Conservation (phyloP, 768 basidiomycete genomes). For the Trametes coccinea region DNA sequence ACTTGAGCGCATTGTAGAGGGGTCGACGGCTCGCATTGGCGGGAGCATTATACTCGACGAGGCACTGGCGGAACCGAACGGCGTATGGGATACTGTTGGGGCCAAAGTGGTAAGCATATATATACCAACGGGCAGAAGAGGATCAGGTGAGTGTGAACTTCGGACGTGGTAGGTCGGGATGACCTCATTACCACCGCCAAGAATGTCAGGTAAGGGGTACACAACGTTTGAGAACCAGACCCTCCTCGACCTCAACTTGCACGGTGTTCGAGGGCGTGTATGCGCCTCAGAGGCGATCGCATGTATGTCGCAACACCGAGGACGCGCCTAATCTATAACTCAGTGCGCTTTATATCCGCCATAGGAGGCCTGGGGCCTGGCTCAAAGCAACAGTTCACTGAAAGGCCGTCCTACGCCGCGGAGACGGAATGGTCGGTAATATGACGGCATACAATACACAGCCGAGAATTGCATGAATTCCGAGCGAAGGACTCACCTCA, state of each 20-base stretch:
- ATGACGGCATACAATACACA: background rate
- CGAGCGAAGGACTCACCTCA: slow-evolving; percentile 61
- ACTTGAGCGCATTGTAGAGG: slow-evolving; percentile 91
- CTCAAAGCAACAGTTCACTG: background rate
- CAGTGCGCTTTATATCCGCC: too few relatives aligned
- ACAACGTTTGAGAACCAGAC: background rate
- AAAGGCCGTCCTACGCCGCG: background rate
- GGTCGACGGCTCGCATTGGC: slow-evolving; percentile 69
- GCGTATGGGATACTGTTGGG: slow-evolving; percentile 77
- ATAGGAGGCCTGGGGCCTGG: too few relatives aligned
- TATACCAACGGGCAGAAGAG: background rate
- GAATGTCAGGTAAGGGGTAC: background rate
- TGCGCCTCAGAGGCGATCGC: too few relatives aligned
- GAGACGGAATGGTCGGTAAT: too few relatives aligned
- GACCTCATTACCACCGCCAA: background rate
- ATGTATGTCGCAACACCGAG: too few relatives aligned
- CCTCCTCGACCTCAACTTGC: background rate
- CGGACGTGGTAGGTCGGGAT: background rate
- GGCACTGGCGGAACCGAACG: slow-evolving; percentile 91
- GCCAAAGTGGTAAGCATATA: slow-evolving; percentile 6
- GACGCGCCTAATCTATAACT: too few relatives aligned
- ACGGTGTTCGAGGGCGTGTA: background rate
- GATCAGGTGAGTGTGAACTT: background rate
- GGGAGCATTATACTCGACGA: slow-evolving; percentile 74
- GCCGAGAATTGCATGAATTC: background rate